These are phyloP conservation scores for Theobroma grandiflorum DNA, from an alignment of 441 rosid species.

Conservation along the genomic window DNA sequence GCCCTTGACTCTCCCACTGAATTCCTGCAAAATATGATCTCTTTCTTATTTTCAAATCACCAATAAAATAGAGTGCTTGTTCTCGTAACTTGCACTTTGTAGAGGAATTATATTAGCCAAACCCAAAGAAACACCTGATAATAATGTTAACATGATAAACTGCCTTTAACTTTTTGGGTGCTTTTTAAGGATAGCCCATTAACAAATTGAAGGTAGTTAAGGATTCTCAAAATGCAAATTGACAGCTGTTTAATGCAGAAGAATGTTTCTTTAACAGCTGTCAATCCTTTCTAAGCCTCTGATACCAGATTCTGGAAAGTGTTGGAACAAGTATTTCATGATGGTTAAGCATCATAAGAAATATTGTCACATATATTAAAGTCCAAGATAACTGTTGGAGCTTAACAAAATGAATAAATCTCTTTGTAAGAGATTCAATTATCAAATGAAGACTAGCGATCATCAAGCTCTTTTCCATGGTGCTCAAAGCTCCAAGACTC, in stretches of 20 bases:
- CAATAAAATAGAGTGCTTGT: background rate
- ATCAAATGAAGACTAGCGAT: background rate
- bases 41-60: background rate
- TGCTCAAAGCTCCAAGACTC: slow-evolving; percentile 16
- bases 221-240: background rate
- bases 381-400: background rate
- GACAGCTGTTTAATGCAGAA: background rate
- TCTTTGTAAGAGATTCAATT: background rate
- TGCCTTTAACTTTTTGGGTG: background rate
- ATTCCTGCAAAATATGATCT: slow-evolving; percentile 51
- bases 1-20: slow-evolving; percentile 78
- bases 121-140: background rate
- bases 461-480: background rate
- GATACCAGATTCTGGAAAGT: background rate
- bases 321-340: background rate
- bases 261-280: background rate
- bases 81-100: background rate
- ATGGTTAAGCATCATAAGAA: background rate
- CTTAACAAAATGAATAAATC: background rate
- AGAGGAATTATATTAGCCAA: background rate
- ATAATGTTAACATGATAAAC: background rate
- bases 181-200: background rate
- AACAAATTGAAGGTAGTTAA: background rate
- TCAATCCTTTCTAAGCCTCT: background rate
- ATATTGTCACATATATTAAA: background rate